phyloP scores from a whole-genome alignment of 2,329 filamentous ascomycete species.

The Aspergillus pseudoterreus region DNA sequence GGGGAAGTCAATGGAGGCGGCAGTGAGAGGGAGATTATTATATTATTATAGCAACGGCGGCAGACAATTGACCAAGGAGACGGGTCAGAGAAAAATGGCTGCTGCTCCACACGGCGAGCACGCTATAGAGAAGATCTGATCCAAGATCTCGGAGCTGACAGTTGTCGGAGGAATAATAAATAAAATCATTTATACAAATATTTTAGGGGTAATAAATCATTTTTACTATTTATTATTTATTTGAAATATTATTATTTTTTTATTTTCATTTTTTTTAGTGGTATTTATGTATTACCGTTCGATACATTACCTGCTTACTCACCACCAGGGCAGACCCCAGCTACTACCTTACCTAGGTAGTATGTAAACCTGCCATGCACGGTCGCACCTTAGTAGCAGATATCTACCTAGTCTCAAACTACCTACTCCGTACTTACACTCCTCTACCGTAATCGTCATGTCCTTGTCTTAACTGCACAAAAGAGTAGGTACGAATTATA shows the following conservation, averaged over 20 bases:
- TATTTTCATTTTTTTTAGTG: not conserved
- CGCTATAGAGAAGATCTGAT: constrained; percentile 39
- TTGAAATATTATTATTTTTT: constrained; percentile 1
- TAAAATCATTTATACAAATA: not conserved
- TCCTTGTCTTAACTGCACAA: no score
- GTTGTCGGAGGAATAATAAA: constrained; percentile 22
- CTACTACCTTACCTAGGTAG: no score
- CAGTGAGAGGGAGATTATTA: constrained; percentile 3
- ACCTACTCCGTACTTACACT: no score
- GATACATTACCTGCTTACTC: no score
- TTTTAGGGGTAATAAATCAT: not conserved
- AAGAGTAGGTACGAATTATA: no score
- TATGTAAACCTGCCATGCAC: no score
- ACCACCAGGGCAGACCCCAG: no score
- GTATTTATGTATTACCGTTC: not conserved
- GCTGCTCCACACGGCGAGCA: constrained; percentile 27
- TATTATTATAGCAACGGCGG: constrained; percentile 22
- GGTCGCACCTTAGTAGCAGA: no score
- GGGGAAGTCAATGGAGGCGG: constrained; percentile 8
- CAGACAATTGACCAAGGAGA: constrained; percentile 32
- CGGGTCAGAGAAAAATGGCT: constrained; percentile 31
- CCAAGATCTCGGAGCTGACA: constrained; percentile 40
- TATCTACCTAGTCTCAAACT: no score
- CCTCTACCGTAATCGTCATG: no score
- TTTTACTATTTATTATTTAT: not conserved